A percentile compares a stretch with the other conserved stretches of the same genome.
Conservation (phyloP, 2,329 filamentous ascomycete species). For the Hymenoscyphus salicellus region DNA sequence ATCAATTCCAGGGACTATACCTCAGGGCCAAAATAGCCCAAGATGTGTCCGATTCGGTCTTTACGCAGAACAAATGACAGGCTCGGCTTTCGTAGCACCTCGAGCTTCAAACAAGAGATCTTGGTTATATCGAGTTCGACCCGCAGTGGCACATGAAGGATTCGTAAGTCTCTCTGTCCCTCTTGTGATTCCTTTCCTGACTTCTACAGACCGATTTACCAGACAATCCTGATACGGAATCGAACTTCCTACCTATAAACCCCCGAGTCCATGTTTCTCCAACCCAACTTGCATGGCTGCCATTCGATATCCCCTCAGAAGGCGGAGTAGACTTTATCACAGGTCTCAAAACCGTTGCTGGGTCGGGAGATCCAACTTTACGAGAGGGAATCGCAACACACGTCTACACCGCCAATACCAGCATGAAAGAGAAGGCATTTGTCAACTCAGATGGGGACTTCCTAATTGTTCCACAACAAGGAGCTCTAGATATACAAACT, state of each 20-base stretch:
- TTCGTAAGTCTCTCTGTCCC: constrained; percentile 30
- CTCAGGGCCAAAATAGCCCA: constrained; percentile 43
- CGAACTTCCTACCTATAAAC: constrained; percentile 47
- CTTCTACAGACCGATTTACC: constrained; percentile 27
- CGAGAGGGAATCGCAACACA: constrained; percentile 49
- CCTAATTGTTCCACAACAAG: constrained; percentile 61
- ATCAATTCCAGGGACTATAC: constrained; percentile 42
- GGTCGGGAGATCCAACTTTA: constrained; percentile 49
- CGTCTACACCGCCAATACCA: constrained; percentile 47
- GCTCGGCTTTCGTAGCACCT: constrained; percentile 44
- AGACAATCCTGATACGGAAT: constrained; percentile 39
- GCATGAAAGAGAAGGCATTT: constrained; percentile 47
- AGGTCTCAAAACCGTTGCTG: constrained; percentile 48
- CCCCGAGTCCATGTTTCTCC: constrained; percentile 45
- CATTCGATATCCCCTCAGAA: constrained; percentile 38
- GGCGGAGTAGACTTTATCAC: constrained; percentile 42
- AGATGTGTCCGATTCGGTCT: constrained; percentile 43
- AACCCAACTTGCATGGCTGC: constrained; percentile 49
- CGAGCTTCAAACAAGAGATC: constrained; percentile 37
- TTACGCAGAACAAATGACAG: constrained; percentile 46
- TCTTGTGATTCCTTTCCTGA: constrained; percentile 21
- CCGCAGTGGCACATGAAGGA: constrained; percentile 41
- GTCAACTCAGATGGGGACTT: constrained; percentile 63
- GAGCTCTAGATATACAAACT: constrained; percentile 57
- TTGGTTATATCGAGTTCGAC: constrained; percentile 46